Base-by-base conservation (phyloP, 768 basidiomycete genomes). In the Pisolithus albus region DNA sequence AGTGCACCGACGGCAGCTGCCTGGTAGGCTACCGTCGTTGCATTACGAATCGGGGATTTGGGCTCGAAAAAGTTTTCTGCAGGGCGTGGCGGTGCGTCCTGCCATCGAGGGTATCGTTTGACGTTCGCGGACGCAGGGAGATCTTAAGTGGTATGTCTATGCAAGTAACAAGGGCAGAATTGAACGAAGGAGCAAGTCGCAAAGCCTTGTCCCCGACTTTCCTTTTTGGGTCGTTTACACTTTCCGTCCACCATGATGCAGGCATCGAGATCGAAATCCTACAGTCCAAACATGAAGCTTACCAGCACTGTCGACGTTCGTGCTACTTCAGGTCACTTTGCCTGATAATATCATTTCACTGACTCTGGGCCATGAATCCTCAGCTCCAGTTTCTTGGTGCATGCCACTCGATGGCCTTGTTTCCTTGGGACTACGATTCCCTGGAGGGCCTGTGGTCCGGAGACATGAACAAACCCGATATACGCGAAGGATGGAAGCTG, bases 1-100 rank as follows among this genome's bases (percentile, higher is more conserved):
- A 86, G 78, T 52, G 82, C 75, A 19, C 86, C 86, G 49, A 87
- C 76, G 38, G 71, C 74, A 42, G 76, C 84, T 52, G 80, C 77
- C 62, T 87, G 84, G n/a, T 85, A 70, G 46, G 79, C 84, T 30
- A 78, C 69, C 2, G 69, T 70, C 6, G 82, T 72, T 24, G 84
- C 81, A 59, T 81, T 78, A 51, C 75, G 64, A 18, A 86, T 61
- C 5, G 82, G 64, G 16, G 80, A 70, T 58, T 81, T 85, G 32
- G 78, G 74, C 42, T 80, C 71, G 57, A 74, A 78, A 32, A 52
- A 51, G 26, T 47, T 57, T 51, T 56, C 58, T 36, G 54, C 51
- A 49, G 54, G 52, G 30, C 52, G 50, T 47, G 57, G 49, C 18
- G 56, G 43, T 52, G 52, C 21, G 50, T 52, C 57, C 57, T 47